Conservation (phyloP, 345 rosid genomes). For the Iberis pinnata region DNA sequence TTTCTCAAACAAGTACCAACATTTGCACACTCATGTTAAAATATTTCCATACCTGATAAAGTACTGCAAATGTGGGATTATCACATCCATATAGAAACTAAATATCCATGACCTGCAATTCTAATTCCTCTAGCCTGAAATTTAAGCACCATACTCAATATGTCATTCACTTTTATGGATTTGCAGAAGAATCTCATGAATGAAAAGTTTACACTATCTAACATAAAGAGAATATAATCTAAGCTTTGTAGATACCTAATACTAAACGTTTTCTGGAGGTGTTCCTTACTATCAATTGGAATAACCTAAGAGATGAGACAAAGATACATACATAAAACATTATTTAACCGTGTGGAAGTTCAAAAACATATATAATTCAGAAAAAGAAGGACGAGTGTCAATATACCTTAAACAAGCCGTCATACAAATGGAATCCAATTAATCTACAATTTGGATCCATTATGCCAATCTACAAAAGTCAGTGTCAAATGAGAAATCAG, state of each 20-base stretch:
- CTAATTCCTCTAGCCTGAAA: no score
- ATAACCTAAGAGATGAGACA: constrained; percentile 53
- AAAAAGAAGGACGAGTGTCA: no score
- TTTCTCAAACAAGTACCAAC: no score
- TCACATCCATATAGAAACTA: constrained; percentile 85
- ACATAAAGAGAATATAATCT: not conserved
- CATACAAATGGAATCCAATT: constrained; percentile 91
- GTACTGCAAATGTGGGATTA: constrained; percentile 89
- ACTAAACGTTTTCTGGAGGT: constrained; percentile 79
- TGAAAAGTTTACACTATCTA: no score
- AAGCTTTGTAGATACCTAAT: constrained; percentile 40
- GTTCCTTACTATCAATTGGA: constrained; percentile 82
- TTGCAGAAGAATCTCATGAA: no score
- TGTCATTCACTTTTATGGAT: not conserved
- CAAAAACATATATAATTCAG: not conserved
- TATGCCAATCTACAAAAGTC: constrained; percentile 61
- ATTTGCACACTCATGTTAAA: no score
- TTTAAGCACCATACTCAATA: constrained; percentile 5
- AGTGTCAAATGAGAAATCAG: constrained; percentile 10
- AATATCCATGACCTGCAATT: constrained; percentile 93
- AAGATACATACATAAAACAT: not conserved
- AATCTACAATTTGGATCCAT: constrained; percentile 95
- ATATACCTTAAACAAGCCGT: constrained; percentile 92
- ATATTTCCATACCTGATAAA: constrained; percentile 55
- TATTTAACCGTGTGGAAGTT: not conserved